Conservation (phyloP, 805 yeast species). For the Monosporozyma siamensis region DNA sequence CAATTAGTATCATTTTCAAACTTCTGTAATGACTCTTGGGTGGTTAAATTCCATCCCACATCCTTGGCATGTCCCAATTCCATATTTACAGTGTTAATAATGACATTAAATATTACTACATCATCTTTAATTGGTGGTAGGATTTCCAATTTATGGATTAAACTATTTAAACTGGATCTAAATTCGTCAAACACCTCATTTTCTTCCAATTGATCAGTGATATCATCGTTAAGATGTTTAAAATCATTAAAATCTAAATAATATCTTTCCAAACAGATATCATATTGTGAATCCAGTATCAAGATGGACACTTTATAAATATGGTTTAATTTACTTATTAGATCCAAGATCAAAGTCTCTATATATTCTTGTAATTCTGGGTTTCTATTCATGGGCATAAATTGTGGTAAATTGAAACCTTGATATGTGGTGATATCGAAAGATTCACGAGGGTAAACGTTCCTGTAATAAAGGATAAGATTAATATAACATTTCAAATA, state of each 20-base stretch:
- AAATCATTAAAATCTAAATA: conserved; percentile 28
- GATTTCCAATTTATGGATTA: conserved; percentile 20
- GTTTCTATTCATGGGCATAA: conserved; percentile 38
- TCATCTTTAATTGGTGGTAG: conserved; percentile 19
- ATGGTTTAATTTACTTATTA: conserved; percentile 18
- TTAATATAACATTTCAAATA: conserved; percentile 33
- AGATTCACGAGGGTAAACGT: conserved; percentile 31
- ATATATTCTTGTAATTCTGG: conserved; percentile 36
- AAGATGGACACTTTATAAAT: conserved; percentile 19
- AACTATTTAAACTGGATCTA: conserved; percentile 25
- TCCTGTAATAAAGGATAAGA: conserved; percentile 30
- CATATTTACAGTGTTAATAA: conserved; percentile 22
- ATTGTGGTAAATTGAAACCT: conserved; percentile 35
- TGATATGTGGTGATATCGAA: conserved; percentile 31
- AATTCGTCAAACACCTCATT: conserved; percentile 26
- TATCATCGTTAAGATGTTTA: conserved; percentile 11
- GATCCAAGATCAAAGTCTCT: conserved; percentile 26
- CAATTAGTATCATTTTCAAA: conserved; percentile 28
- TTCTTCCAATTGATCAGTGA: conserved; percentile 12
- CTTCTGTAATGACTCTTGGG: conserved; percentile 9
- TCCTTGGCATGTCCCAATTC: conserved; percentile 18
- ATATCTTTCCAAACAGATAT: conserved; percentile 20
- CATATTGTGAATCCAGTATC: conserved; percentile 15
- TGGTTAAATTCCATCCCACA: conserved; percentile 6
- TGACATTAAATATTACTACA: conserved; percentile 22